Conservation (phyloP, 371 early-diverging fungal genomes). For the Zopfochytrium polystomum region DNA sequence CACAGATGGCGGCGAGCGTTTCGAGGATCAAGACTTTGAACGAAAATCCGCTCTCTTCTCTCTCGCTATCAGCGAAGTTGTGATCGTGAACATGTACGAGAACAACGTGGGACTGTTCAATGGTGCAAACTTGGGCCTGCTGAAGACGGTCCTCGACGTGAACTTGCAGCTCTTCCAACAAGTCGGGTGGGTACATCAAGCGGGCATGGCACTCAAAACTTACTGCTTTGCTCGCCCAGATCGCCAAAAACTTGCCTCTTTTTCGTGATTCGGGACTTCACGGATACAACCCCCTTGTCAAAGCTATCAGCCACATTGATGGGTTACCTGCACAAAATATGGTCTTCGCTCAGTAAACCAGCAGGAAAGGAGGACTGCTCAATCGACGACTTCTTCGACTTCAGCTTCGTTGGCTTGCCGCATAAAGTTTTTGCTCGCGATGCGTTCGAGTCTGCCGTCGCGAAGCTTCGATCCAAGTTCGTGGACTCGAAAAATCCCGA, state of each 20-base stretch:
- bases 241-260: conserved; percentile 80
- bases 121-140: conserved; percentile 98
- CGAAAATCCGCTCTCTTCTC: conserved; percentile 96
- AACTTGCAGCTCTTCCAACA: conserved; percentile 92
- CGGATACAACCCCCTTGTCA: conserved; percentile 80
- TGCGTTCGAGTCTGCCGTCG: conserved; percentile 73
- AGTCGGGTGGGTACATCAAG: conserved; percentile 33
- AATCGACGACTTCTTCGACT: conserved; percentile 89
- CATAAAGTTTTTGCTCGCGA: conserved; percentile 86
- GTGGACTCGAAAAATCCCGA: conserved; percentile 61
- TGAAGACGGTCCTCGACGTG: conserved; percentile 97
- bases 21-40: conserved; percentile 97
- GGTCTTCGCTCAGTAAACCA: conserved; percentile 86
- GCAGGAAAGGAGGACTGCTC: conserved; percentile 72
- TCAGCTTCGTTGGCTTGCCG: conserved; percentile 85
- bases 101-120: conserved; percentile 96
- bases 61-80: conserved; percentile 90
- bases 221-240: not conserved
- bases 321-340: conserved; percentile 84
- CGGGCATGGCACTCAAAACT: not conserved
- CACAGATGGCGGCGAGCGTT: conserved; percentile 96
- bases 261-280: conserved; percentile 95
- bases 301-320: conserved; percentile 75
- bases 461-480: conserved; percentile 70
- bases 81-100: conserved; percentile 97